Base-by-base conservation (phyloP, 1,284 basidiomycete species). In the Fomitiporia mediterranea region DNA sequence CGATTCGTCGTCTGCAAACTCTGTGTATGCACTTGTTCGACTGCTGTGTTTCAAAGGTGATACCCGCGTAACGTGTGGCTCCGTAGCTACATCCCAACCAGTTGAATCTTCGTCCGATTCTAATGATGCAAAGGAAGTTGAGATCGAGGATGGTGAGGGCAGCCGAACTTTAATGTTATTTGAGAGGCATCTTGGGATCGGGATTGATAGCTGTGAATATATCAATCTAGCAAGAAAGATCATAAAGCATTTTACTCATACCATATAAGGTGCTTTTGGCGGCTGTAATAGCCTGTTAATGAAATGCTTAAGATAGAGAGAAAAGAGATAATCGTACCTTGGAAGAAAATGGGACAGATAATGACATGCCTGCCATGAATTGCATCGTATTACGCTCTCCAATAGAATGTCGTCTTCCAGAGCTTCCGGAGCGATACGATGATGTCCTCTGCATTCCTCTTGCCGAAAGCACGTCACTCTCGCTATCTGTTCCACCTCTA, bases 1-100 rank as follows among this genome's bases (percentile, higher is more conserved):
- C 2, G 84, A 85, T 65, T 91, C 89, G 63, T 91, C 89, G 59
- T 91, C 88, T 1, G 88, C 88, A 65, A 88, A 83, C 62, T 85
- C 76, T 51, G 75, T 80, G 64, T 83, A 82, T 2, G 84, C 82
- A 51, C 76, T 76, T 0, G 78, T 70, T 32, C 86, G 80, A 30
- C 51, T 42, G 8, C 76, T 72, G 25, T 73, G 69, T 39, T 78
- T 77, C 34, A 71, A 65, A 39, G 66, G 17, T 30, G 28, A 28
- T 17, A 28, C 72, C 21, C 83, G 82, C 6, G 84, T 81, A 51
- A 91, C 87, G 65, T 80, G 80, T 5, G 89, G 89, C 47, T 90
- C 88, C 0, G 85, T 85, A 0, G 83, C 81, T 49, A 91, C 74
- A 60, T 89, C 87, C 89, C 88, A 91, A 35, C 80, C 69, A 28